Evolutionary conservation across 1,284 basidiomycete genomes (phyloP), one percentile per base, ranked within the genome.

Genomic region (Coniferiporia sulphurascens): DNA sequence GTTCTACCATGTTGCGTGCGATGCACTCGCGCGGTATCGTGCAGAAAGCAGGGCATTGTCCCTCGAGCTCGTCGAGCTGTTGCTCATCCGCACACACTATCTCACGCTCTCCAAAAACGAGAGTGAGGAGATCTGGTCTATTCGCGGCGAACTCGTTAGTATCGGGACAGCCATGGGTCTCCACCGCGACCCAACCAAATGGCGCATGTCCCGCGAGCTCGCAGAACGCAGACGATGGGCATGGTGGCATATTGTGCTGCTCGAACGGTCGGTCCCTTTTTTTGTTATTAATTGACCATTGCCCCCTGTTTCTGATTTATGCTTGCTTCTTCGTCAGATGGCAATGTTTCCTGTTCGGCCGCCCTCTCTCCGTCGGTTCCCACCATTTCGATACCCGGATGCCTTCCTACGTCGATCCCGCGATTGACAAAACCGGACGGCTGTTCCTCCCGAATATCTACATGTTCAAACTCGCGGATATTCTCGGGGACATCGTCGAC

Each of bases 321-420:
- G 27, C 27, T 5, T 5, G 27, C 27, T 3, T 27, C 27, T 27
- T 27, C 5, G 27, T 27, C 27, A 89, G 87, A 63, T 91, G 89
- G 89, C 88, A 91, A 70, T 85, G 88, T 2, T 91, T 91, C 72
- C 79, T 89, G 78, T 89, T 91, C 69, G 89, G 89, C n/a, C 79
- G 89, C 13, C 89, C 89, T 1, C 73, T 87, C 35, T 75, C 80
- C 38, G 84, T 91, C 60, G 82, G 86, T 10, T 84, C 87, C 4
- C 85, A 89, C 67, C 89, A 91, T 69, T 92, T 88, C 68, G 88
- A 91, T 69, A 91, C 89, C 0, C 82, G 80, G 60, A 74, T 89
- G 21, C 88, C 88, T 41, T 81, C 85, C 3, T 78, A 83, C 66
- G 82, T 80, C 66, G 84, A 86, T 62, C 81, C 81, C 15, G 70